These are phyloP conservation scores for Hyaloperonospora arabidopsidis DNA, from an alignment of 352 stramenopile genomes.

Conservation along the genomic window DNA sequence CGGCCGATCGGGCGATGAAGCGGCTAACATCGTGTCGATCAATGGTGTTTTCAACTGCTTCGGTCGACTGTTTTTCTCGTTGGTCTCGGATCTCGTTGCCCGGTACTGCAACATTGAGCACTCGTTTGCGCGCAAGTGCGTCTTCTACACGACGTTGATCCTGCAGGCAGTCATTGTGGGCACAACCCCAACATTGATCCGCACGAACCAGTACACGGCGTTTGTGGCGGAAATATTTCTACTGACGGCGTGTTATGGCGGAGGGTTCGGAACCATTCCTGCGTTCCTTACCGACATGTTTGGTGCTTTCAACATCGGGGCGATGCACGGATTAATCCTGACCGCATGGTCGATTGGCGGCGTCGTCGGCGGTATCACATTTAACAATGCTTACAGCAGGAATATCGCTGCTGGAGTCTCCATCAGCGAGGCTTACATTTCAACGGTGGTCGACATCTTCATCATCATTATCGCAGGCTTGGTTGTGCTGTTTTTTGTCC, in stretches of 20 bases:
- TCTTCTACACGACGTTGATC: conserved; percentile 54
- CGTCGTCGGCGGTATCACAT: conserved; percentile 62
- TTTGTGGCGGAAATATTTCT: conserved; percentile 64
- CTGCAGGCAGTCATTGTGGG: conserved; percentile 56
- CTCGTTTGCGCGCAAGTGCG: conserved; percentile 42
- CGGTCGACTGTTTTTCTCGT: conserved; percentile 41
- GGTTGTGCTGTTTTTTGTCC: conserved; percentile 48
- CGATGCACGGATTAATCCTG: conserved; percentile 73
- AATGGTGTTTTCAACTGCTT: conserved; percentile 64
- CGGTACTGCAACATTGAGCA: conserved; percentile 43
- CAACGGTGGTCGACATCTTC: conserved; percentile 64
- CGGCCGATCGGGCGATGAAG: conserved; percentile 26
- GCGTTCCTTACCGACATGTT: conserved; percentile 82
- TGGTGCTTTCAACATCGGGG: conserved; percentile 72
- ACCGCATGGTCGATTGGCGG: conserved; percentile 78
- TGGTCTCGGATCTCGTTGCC: conserved; percentile 40
- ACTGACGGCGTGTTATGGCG: conserved; percentile 65
- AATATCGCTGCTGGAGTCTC: conserved; percentile 31
- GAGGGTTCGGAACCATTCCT: conserved; percentile 71
- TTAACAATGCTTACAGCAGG: conserved; percentile 52
- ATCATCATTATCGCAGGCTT: conserved; percentile 40
- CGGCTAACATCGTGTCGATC: conserved; percentile 51
- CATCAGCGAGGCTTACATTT: conserved; percentile 49
- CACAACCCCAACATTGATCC: conserved; percentile 49
- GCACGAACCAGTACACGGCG: conserved; percentile 41